These are phyloP conservation scores for Pleurotus sapidus DNA, from an alignment of 768 basidiomycete species.

Conservation along the genomic window DNA sequence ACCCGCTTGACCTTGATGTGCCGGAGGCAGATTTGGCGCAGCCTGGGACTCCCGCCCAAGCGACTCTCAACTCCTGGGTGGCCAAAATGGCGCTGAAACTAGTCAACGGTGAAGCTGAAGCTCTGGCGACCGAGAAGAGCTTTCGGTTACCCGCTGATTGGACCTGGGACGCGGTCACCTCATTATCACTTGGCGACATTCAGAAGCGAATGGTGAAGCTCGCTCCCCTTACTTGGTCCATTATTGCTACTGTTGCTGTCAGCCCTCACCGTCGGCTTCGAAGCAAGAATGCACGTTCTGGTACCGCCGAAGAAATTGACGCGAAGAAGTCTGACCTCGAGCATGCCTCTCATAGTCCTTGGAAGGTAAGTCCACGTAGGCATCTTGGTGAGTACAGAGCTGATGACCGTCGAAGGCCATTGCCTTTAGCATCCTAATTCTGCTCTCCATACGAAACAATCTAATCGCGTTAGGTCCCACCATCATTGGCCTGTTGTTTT, in stretches of 20 bases:
- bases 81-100: background rate
- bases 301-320: background rate
- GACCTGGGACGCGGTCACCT: background rate
- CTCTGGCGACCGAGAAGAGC: background rate
- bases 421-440: background rate
- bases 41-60: background rate
- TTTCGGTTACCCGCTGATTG: background rate
- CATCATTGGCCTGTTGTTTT: conserved; percentile 16
- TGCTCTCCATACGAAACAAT: conserved; percentile 15
- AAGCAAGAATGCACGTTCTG: background rate
- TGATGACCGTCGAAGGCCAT: background rate
- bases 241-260: background rate
- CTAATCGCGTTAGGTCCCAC: conserved; percentile 15
- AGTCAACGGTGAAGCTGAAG: background rate
- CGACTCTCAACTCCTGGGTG: background rate
- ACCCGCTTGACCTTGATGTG: too few relatives aligned
- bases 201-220: background rate
- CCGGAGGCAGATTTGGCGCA: too few relatives aligned
- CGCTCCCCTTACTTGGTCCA: background rate
- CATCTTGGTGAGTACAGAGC: background rate
- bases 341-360: background rate
- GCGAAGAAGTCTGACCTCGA: background rate
- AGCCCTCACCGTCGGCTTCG: background rate
- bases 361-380: background rate
- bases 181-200: background rate